These are phyloP conservation scores for Scopulariopsis brevicaulis DNA, from an alignment of 2,329 filamentous ascomycete genomes.

Conservation along the genomic window DNA sequence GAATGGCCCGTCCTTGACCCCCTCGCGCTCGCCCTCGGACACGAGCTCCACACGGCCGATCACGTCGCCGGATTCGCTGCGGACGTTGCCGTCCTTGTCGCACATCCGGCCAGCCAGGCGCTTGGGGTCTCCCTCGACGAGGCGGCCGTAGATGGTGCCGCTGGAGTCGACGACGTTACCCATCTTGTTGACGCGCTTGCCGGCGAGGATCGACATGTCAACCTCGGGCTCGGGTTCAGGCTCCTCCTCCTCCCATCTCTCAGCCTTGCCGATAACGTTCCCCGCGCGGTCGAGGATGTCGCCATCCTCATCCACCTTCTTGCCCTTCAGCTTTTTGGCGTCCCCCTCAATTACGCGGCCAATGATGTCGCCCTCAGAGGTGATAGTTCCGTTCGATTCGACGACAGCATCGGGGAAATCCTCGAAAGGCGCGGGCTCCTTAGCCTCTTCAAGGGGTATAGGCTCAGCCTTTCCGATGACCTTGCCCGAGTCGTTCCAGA, in stretches of 20 bases:
- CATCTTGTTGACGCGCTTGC: conserved; percentile 61
- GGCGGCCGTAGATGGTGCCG: conserved; percentile 48
- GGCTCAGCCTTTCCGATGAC: conserved; percentile 57
- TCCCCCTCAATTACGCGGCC: conserved; percentile 56
- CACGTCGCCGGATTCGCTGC: conserved; percentile 61
- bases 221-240: conserved; percentile 39
- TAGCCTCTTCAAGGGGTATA: conserved; percentile 32
- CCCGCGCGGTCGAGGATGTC: conserved; percentile 56
- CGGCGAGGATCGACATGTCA: conserved; percentile 52
- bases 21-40: conserved; percentile 52
- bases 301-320: conserved; percentile 56
- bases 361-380: conserved; percentile 39
- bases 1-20: conserved; percentile 55
- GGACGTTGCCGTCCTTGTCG: conserved; percentile 60
- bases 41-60: conserved; percentile 59
- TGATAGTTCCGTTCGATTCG: conserved; percentile 39
- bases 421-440: conserved; percentile 41
- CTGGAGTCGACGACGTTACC: conserved; percentile 47
- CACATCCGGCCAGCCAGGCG: conserved; percentile 57
- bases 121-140: conserved; percentile 55
- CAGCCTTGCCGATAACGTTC: conserved; percentile 54
- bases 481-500: conserved; percentile 61
- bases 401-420: conserved; percentile 44
- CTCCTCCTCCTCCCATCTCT: conserved; percentile 50
- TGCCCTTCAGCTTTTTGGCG: conserved; percentile 50